Evolutionary conservation across 106 monocot species (phyloP).

Genomic region (Dendrobium chrysotoxum): DNA sequence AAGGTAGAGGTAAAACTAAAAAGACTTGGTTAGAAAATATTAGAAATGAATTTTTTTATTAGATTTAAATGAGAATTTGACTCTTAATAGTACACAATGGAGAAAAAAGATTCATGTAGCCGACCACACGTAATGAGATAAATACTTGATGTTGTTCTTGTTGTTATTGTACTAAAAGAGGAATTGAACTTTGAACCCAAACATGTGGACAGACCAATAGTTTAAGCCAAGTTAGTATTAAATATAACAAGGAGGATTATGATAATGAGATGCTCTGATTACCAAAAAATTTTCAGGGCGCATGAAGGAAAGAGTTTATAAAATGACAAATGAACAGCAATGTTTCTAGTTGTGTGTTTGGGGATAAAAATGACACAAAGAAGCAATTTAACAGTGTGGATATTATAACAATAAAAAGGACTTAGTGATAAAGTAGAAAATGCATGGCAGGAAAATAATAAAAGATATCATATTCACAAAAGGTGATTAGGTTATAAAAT

Average conservation of each 20-base stretch:
- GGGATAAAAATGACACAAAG: not conserved
- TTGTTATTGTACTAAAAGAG: no score
- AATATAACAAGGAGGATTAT: not conserved
- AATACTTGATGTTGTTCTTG: no score
- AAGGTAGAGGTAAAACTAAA: no score
- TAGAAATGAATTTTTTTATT: no score
- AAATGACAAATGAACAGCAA: not conserved
- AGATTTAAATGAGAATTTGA: no score
- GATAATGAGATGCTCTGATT: not conserved
- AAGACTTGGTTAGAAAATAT: no score
- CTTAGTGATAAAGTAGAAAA: not conserved
- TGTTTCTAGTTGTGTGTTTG: not conserved
- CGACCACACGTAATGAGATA: no score
- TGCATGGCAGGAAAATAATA: not conserved
- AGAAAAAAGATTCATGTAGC: no score
- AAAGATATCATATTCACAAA: not conserved
- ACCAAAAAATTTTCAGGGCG: not conserved
- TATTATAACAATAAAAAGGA: not conserved
- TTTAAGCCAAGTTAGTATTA: no score
- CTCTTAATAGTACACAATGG: no score
- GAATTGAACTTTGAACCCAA: no score
- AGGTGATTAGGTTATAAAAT: not conserved
- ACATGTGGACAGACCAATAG: no score
- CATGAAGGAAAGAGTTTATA: not conserved
- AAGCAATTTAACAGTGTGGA: not conserved